Percentiles rank a stretch among this genome's conserved stretches.
Conservation (phyloP, 164 flowering plant genomes). For the Stephania cephalantha region DNA sequence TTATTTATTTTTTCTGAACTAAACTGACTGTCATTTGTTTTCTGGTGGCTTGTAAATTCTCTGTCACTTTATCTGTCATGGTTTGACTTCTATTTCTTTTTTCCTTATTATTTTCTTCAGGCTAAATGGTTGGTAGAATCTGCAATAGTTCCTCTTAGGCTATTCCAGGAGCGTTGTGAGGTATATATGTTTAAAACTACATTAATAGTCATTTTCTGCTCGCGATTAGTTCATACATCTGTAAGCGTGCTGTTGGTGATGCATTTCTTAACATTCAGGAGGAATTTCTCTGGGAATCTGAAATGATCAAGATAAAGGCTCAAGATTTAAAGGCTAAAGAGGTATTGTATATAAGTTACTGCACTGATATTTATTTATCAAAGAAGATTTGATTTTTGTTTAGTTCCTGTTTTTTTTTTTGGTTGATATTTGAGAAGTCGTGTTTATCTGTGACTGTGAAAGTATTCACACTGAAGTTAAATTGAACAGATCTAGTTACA, state of each 20-base stretch:
- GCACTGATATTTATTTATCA: background rate
- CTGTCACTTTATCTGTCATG: background rate
- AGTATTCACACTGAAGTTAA: background rate
- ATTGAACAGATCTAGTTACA: background rate
- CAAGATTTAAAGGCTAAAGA: constrained; percentile 91
- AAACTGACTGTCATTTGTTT: background rate
- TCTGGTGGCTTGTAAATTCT: background rate
- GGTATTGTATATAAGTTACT: constrained; percentile 33
- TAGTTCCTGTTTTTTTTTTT: background rate
- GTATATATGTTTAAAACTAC: constrained; percentile 23
- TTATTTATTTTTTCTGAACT: too few relatives aligned
- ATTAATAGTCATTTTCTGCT: background rate
- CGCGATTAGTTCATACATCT: background rate
- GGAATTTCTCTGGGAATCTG: constrained; percentile 94
- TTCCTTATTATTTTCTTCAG: constrained; percentile 25
- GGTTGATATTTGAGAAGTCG: background rate
- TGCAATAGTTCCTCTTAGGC: constrained; percentile 66
- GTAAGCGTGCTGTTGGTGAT: constrained; percentile 2
- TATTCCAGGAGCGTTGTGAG: constrained; percentile 97
- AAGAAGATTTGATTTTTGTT: background rate
- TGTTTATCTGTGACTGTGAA: background rate
- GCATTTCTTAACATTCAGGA: constrained; percentile 40
- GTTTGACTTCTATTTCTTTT: constrained; percentile 6
- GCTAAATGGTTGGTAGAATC: constrained; percentile 89
- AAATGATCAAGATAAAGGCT: constrained; percentile 91